Percentiles rank a stretch among this genome's conserved stretches.
phyloP scores from a whole-genome alignment of 2,329 filamentous ascomycete genomes.

The Cercospora nicotianae region DNA sequence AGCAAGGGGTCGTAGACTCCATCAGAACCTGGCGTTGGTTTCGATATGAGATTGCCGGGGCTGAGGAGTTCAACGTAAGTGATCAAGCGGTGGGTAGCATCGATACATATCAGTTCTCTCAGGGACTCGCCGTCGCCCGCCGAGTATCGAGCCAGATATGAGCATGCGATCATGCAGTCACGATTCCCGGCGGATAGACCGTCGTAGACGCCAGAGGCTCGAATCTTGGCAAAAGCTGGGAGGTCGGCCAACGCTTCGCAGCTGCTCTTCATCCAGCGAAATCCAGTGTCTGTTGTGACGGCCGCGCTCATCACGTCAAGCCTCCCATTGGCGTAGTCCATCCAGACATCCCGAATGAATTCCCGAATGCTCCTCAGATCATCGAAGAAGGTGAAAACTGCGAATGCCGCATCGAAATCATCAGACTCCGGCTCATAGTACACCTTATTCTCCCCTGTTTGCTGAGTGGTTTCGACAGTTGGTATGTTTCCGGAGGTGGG shows the following conservation, averaged over 20 bases:
- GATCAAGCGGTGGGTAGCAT: no score
- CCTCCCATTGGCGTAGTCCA: neutral
- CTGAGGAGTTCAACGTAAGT: no score
- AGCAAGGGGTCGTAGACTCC: no score
- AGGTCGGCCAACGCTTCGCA: neutral
- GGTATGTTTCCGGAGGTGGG: no score
- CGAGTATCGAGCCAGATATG: neutral
- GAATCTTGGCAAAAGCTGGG: neutral
- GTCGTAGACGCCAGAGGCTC: neutral
- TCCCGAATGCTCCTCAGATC: neutral
- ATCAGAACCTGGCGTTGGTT: no score
- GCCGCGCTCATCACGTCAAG: neutral
- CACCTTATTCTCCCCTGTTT: no score
- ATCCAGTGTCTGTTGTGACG: neutral
- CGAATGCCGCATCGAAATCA: neutral
- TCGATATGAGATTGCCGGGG: no score
- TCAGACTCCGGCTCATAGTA: neutral
- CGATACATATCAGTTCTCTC: no score
- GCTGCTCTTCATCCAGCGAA: neutral
- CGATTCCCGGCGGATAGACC: no score
- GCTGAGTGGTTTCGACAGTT: no score
- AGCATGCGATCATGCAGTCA: neutral
- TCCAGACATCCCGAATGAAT: neutral
- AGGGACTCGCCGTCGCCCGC: neutral
- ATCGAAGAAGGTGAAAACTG: neutral